Evolutionary conservation across 2,329 filamentous ascomycete species (phyloP).

Genomic region (Fusarium euwallaceae): DNA sequence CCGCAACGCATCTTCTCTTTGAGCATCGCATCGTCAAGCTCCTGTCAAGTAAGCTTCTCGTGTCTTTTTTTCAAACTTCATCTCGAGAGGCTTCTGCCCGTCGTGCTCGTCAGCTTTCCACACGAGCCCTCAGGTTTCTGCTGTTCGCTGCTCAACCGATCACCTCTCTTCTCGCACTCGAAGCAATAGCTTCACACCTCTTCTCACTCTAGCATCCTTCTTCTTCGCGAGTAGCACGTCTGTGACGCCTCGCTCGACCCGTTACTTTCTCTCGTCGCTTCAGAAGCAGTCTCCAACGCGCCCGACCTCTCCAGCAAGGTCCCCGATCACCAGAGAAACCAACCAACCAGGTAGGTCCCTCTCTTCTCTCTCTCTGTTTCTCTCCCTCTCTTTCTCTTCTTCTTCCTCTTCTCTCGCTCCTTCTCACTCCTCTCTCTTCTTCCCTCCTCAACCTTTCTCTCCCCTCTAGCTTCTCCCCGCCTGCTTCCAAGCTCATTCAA

Average conservation of each 20-base stretch:
- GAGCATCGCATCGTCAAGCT: neutral
- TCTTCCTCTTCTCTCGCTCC: neutral
- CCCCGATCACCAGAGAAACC: neutral
- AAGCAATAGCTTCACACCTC: neutral
- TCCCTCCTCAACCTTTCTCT: neutral
- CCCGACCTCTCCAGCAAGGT: neutral
- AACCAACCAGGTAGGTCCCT: slow-evolving; percentile 17
- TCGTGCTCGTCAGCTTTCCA: neutral
- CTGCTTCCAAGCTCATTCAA: neutral
- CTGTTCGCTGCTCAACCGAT: neutral
- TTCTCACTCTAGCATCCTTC: neutral
- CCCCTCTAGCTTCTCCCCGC: neutral
- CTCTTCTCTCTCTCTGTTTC: neutral
- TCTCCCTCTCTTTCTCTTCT: neutral
- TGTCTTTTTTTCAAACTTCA: neutral
- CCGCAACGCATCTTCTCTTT: neutral
- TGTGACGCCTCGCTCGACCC: neutral
- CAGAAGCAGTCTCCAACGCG: neutral
- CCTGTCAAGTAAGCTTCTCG: neutral
- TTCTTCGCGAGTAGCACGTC: neutral
- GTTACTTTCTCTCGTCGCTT: neutral
- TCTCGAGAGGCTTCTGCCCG: neutral
- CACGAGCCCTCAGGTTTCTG: neutral
- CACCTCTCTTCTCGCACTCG: neutral
- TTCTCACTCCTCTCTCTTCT: neutral